Evolutionary conservation across 2,329 filamentous ascomycete species (phyloP), one percentile per base, ranked within the genome.

Genomic region (Cadophora sp.): DNA sequence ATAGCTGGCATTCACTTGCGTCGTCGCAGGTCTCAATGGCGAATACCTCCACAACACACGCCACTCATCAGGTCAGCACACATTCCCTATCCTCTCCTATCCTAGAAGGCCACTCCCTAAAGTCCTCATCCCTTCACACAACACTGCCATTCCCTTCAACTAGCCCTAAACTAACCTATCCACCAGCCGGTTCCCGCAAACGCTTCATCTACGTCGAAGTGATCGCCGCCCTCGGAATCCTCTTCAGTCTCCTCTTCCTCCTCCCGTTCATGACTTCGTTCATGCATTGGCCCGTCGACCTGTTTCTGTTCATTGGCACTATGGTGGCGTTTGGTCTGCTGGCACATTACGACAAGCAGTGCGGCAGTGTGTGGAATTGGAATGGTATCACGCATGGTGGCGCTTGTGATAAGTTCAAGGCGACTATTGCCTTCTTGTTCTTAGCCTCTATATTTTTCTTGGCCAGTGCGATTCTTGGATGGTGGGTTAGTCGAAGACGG

Each of bases 311-410:
- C 53, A 79, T 89, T 64, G 83, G 86, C 59, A 94, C 83, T 82
- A 86, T 87, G 69, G 80, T 83, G 22, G 79, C 82, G 1, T 86
- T 86, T 69, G 83, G 81, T 64, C 76, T 86, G 1, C 78, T 83
- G 4, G 80, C 82, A 63, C 74, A 81, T 65, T 62, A 62, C 24
- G 47, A 51, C 30, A n/a, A 51, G 14, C 92, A 96, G 59, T 91
- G 86, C 75, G 91, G 93, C 63, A 86, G 85, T 7, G 88, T 87
- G 43, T 97, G 86, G 76, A 97, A 94, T 76, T 97, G 91, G 41
- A 96, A 83, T 74, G 96, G 93, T 1, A 96, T 82, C 1, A 97
- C 86, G 77, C 97, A 94, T 1, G 94, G 89, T 70, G 79, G 84
- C 55, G 76, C 78, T n/a, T 95, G 91, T 78, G 83, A 86, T 66